Base-by-base conservation (phyloP, 1,284 basidiomycete species). In the Microstroma glucosiphilum region DNA sequence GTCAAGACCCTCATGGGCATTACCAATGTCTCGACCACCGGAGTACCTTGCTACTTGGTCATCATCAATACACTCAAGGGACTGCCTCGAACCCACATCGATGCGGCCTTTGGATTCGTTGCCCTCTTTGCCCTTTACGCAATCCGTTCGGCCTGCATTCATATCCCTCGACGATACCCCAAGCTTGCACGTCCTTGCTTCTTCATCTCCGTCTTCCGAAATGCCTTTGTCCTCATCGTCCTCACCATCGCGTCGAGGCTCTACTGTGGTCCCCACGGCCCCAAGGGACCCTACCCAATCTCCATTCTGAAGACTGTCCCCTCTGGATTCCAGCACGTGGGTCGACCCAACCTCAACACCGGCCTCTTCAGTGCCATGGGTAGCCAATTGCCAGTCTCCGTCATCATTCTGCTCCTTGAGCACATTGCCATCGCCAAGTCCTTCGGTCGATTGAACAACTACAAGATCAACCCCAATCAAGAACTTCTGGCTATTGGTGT, bases 381-480 rank as follows among this genome's bases (percentile, higher is more conserved):
- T 3, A 82, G 86, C 12, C 83, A 96, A 69, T 81, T 98, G 3
- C 93, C 93, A 1, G 89, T 96, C 13, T 89, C 93, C 48, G 93
- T 92, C 6, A 94, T 98, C 77, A 90, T 98, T 70, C 84, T 98
- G 51, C 83, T 98, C 15, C 85, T 98, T 58, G 94, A 98, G 80
- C 96, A 98, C 82, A 96, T 98, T 68, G 89, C 93, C 56, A 98
- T 97, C 71, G 87, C 90, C 59, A 65, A 79, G 89, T 91, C 92
- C 0, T 98, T 98, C 79, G 94, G 96, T 65, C 88, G 94, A 64
- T 81, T 96, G 67, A 97, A 98, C 80, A 88, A 89, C 42, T 98
- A 98, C 84, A 96, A 92, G 80, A 97, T 98, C 80, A 88, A 96
- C 77, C 92, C 94, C 17, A 93, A 92, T 82, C 94, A 97, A 80